Percentiles rank a stretch among this genome's conserved stretches.
Conservation (phyloP, 139 green algal genomes). For the Dunaliella primolecta region DNA sequence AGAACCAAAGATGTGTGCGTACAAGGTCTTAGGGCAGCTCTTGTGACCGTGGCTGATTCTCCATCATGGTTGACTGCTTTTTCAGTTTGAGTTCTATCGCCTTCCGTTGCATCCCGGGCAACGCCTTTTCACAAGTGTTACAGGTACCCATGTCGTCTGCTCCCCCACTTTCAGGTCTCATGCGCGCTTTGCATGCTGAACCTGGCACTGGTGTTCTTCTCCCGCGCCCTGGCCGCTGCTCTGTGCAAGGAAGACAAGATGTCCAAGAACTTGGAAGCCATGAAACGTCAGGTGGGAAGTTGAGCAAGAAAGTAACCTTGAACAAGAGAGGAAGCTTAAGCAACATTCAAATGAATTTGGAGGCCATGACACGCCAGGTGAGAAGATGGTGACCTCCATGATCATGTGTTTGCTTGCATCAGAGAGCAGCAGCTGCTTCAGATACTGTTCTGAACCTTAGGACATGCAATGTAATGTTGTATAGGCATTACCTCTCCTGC, state of each 20-base stretch:
- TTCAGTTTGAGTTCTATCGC: conserved; percentile 21
- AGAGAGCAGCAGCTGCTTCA: too few species aligned
- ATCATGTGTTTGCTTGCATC: too few species aligned
- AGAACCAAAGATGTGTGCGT: background rate
- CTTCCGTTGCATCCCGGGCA: background rate
- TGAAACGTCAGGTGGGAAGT: conserved; percentile 31
- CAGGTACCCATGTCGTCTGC: too few species aligned
- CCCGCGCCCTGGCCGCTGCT: conserved; percentile 12
- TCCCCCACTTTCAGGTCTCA: conserved; percentile 23
- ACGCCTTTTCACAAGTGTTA: too few species aligned
- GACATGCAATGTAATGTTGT: too few species aligned
- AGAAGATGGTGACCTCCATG: too few species aligned
- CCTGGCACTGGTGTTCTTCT: conserved; percentile 29
- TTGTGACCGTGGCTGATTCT: background rate
- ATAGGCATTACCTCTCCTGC: too few species aligned
- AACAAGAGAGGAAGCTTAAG: too few species aligned
- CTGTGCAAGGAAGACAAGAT: conserved; percentile 16
- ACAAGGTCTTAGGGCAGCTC: background rate
- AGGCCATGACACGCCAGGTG: too few species aligned
- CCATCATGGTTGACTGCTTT: conserved; percentile 1
- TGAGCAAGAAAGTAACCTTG: too few species aligned
- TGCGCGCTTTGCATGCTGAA: conserved; percentile 26
- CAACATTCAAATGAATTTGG: too few species aligned
- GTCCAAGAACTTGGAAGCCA: conserved; percentile 34
- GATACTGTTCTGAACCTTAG: too few species aligned